Evolutionary conservation across 495 filamentous ascomycete genomes (phyloP), one percentile per base, ranked within the genome.

Genomic region (Chaetomium fimeti): DNA sequence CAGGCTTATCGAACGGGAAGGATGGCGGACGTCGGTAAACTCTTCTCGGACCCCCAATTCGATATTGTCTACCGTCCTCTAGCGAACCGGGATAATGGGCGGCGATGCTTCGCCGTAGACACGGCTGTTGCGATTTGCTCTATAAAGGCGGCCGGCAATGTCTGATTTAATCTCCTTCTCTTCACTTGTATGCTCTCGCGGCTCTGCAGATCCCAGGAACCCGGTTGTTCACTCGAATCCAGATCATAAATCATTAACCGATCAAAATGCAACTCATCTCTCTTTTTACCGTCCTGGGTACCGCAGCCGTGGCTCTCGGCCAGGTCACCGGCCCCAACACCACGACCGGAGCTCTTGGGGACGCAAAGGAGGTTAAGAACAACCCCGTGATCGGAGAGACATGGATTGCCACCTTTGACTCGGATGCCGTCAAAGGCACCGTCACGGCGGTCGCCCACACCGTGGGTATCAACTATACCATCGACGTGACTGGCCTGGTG

Each of bases 401-500:
- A 3, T 90, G 87, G 76, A 74, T 80, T 11, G 87, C 85, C 3
- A 75, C 68, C 42, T 78, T 76, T 64, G 69, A 77, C 64, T 76
- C 79, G 9, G 63, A 61, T 36, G 74, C 74, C 4, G 74, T 91
- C 62, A 81, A 81, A 45, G 92, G 92, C 16, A 77, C 67, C 25
- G 72, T 94, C 48, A 79, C 77, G 1, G 86, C 82, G 15, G 79
- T 75, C 29, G 77, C 85, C 7, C 75, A 72, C 43, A 64, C 76
- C 40, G 80, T 81, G 20, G 91, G 91, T 51, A 82, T 91, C 52
- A 71, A 76, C 63, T 83, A 92, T 66, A 71, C 78, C 52, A 79
- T 91, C 52, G 76, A 77, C 45, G 76, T 95, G 63, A 78, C 69
- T 16, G 88, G 88, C 47, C 76, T 95, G 53, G 88, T 88, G 43